These are phyloP conservation scores for Immersiporthe knoxdaviesiana DNA, from an alignment of 2,329 filamentous ascomycete genomes.

Conservation along the genomic window DNA sequence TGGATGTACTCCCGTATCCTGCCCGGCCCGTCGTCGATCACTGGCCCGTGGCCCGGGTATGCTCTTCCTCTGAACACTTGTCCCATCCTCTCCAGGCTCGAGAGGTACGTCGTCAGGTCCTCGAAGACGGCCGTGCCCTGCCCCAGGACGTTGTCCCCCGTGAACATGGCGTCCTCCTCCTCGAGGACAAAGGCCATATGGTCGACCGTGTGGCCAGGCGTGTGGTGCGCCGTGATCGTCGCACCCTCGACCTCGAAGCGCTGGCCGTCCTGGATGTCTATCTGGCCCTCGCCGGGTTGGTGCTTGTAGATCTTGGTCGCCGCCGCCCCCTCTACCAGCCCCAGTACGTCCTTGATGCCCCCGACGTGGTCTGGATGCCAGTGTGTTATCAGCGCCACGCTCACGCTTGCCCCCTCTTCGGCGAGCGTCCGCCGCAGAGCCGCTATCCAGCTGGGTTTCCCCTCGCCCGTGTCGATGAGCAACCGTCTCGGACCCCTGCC, in stretches of 20 bases:
- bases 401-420: conserved; percentile 69
- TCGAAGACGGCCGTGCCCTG: conserved; percentile 77
- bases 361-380: conserved; percentile 89
- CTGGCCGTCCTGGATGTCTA: conserved; percentile 50
- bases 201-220: conserved; percentile 72
- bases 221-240: conserved; percentile 64
- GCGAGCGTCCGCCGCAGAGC: conserved; percentile 67
- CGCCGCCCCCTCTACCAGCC: conserved; percentile 51
- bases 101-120: conserved; percentile 64
- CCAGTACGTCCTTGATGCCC: conserved; percentile 72
- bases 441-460: conserved; percentile 71
- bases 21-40: conserved; percentile 71
- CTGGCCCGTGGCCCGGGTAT: conserved; percentile 86
- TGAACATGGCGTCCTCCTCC: conserved; percentile 70
- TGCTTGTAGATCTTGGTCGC: conserved; percentile 65
- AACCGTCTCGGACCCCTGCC: conserved; percentile 75
- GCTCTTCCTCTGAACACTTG: conserved; percentile 66
- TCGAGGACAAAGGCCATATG: conserved; percentile 66
- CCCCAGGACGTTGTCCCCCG: conserved; percentile 74
- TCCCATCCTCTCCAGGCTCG: conserved; percentile 64
- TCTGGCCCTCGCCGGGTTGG: conserved; percentile 47
- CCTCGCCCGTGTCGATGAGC: conserved; percentile 90
- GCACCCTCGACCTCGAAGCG: conserved; percentile 55
- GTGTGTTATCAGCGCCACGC: conserved; percentile 79
- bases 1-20: conserved; percentile 82